Evolutionary conservation across 139 green algal species (phyloP), one percentile per base, ranked within the genome.

Genomic region (Chlorella vulgaris): DNA sequence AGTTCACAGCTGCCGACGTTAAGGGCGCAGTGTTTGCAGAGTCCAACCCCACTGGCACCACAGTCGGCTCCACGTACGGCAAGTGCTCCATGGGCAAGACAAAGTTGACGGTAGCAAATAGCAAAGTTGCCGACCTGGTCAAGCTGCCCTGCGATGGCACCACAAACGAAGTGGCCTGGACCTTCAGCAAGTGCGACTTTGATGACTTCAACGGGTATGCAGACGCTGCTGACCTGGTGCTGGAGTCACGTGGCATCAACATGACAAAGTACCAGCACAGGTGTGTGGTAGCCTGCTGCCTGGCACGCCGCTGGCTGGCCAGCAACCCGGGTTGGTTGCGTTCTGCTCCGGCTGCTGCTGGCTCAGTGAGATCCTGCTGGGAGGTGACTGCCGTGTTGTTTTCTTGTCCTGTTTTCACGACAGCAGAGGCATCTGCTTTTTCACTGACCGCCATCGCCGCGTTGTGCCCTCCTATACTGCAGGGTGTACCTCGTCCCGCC

Each of bases 401-500:
- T 35, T 40, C 28, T 39, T 10, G 21, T 21, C 8, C 63, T 43
- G 4, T 10, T 19, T 8, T 47, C n/a, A 28, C 4, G n/a, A 24
- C 38, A 74, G 67, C 38, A 22, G 29, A 71, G 35, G n/a, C n/a
- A n/a, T n/a, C n/a, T n/a, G n/a, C n/a, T n/a, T n/a, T n/a, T n/a
- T n/a, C n/a, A n/a, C n/a, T n/a, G n/a, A n/a, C n/a, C n/a, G n/a
- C n/a, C n/a, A n/a, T n/a, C n/a, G n/a, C n/a, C n/a, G n/a, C n/a
- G 13, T 15, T 51, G 39, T 4, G 31, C 35, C n/a, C 28, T 15
- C 21, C 67, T 36, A 19, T 51, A 22, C 66, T 53, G 69, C 69
- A 76, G 69, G 43, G 71, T 78, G 18, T 78, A 67, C 71, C 31
- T 78, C 28, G 3, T 78, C 5, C 71, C 71, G 2, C 71, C 71